Evolutionary conservation across 257 asterid genomes (phyloP), one percentile per base, ranked within the genome.

Genomic region (Henckelia pumila): DNA sequence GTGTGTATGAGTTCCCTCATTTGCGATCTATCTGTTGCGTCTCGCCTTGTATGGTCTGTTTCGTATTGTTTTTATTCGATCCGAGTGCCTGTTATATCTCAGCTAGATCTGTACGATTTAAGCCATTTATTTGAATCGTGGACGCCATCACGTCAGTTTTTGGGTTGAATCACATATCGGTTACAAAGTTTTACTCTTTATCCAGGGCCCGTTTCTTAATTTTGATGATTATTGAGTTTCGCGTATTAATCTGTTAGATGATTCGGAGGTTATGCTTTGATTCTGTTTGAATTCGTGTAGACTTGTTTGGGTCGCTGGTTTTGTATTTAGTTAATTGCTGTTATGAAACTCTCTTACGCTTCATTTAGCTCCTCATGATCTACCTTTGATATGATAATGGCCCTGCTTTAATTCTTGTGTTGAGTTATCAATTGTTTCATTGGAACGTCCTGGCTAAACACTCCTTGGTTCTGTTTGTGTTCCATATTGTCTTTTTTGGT

Each of bases 51-150:
- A 21, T 44, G 67, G 30, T 62, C 29, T 5, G 64, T 20, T 13
- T 62, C 7, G 30, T 7, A 4, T 1, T 19, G 6, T 33, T 62
- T 40, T 62, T 20, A 10, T 62, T 20, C 55, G 67, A 62, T 62
- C 67, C 2, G 53, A 35, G 29, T 62, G 67, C n/a, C 14, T 20
- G 29, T 62, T 1, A 30, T 26, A n/a, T 62, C 10, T 19, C 14
- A 33, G 53, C 17, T 62, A 49, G 67, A 62, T 62, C 67, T 62
- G 53, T 11, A 5, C 23, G 17, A 47, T 47, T 47, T 14, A 47
- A 47, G 55, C 55, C 55, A 47, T 47, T 47, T 47, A 17, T 47
- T 47, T 47, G 55, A 47, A 47, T 44, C 17, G 55, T 47, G 21
- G 55, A 47, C 55, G 55, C 21, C 21, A 1, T 47, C 55, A 17